These are phyloP conservation scores for Copromyces sp. DNA, from an alignment of 495 filamentous ascomycete genomes.

Conservation along the genomic window DNA sequence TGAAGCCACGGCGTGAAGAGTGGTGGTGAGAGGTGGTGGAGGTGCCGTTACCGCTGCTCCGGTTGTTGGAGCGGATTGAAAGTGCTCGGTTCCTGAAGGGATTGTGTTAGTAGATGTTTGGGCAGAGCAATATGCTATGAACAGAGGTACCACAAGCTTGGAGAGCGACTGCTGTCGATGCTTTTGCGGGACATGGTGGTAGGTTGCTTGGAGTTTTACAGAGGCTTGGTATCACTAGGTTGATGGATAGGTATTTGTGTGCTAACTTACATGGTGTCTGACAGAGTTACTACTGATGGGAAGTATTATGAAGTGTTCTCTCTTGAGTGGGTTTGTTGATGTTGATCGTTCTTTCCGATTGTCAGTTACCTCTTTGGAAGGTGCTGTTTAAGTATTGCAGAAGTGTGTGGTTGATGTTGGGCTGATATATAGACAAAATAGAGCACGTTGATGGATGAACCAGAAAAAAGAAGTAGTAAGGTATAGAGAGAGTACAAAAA, in stretches of 20 bases:
- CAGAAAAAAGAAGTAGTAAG: neutral
- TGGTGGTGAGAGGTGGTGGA: slow-evolving; percentile 28
- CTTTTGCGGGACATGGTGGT: slow-evolving; percentile 20
- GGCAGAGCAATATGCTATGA: neutral
- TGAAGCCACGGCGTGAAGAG: slow-evolving; percentile 54
- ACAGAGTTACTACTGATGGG: neutral
- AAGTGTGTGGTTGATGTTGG: neutral
- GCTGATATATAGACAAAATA: neutral
- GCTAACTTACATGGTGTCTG: slow-evolving; percentile 2
- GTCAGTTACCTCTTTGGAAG: neutral
- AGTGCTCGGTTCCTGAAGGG: slow-evolving; percentile 46
- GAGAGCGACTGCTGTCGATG: slow-evolving; percentile 14
- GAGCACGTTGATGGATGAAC: neutral
- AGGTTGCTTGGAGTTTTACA: neutral
- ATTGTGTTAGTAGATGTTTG: neutral
- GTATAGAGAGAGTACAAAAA: neutral
- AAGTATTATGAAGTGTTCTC: neutral
- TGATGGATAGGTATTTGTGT: neutral
- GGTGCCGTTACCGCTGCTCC: slow-evolving; percentile 19
- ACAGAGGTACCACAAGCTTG: slow-evolving; percentile 14
- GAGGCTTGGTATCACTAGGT: neutral
- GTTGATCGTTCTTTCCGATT: neutral
- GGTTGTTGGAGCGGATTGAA: slow-evolving; percentile 29
- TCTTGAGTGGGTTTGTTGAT: neutral
- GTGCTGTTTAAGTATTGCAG: neutral